Conservation (phyloP, 352 stramenopile species). For the Peronospora destructor region DNA sequence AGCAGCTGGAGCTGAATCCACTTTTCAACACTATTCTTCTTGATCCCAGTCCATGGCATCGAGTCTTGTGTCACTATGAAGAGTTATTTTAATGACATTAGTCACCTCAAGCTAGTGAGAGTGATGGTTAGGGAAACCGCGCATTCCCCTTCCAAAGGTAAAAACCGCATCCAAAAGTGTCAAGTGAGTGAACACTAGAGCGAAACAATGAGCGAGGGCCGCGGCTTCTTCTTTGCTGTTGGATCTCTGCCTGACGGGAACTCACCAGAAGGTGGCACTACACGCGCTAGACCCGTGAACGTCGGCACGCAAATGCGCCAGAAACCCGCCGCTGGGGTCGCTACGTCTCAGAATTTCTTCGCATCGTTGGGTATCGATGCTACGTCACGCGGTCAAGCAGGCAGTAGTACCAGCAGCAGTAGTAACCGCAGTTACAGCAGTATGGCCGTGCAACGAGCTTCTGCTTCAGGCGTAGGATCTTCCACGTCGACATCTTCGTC, state of each 20-base stretch:
- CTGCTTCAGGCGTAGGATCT: slow-evolving; percentile 8
- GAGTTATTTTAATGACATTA: slow-evolving; percentile 6
- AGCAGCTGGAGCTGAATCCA: too few relatives aligned
- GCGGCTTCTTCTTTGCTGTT: slow-evolving; percentile 24
- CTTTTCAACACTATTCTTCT: too few relatives aligned
- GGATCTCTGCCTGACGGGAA: background rate
- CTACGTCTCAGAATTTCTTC: slow-evolving; percentile 47
- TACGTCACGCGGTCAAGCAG: slow-evolving; percentile 10
- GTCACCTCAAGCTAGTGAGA: slow-evolving; percentile 10
- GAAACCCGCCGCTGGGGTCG: slow-evolving; percentile 30
- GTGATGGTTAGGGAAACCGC: slow-evolving; percentile 15
- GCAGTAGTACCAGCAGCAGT: slow-evolving; percentile 22
- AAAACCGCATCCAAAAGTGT: slow-evolving; percentile 30
- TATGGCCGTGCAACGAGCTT: slow-evolving; percentile 18
- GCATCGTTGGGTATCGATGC: slow-evolving; percentile 42
- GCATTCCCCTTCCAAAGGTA: slow-evolving; percentile 9
- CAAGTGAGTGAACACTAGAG: background rate
- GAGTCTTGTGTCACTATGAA: slow-evolving; percentile 6
- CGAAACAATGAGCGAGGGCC: slow-evolving; percentile 27
- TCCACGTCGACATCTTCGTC: slow-evolving; percentile 6
- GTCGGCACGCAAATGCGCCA: slow-evolving; percentile 55
- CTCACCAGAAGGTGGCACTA: slow-evolving; percentile 5
- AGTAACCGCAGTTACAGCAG: slow-evolving; percentile 35
- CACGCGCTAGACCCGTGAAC: slow-evolving; percentile 38
- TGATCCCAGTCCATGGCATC: background rate